A percentile compares a stretch with the other conserved stretches of the same genome.
Evolutionary conservation across 1,284 basidiomycete species (phyloP).

Genomic region (Austroboletus niveus): DNA sequence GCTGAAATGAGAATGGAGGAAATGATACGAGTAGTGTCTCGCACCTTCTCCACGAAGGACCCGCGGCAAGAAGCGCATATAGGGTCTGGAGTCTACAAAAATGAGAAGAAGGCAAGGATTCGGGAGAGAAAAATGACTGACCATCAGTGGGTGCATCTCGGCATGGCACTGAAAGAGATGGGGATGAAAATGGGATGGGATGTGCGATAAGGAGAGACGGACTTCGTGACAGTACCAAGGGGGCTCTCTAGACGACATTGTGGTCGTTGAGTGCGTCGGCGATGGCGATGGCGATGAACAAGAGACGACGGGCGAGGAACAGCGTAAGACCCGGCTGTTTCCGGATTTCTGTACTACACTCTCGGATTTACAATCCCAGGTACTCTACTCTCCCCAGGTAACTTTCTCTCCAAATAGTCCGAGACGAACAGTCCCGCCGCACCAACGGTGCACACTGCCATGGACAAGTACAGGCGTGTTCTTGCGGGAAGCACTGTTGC

Average conservation of each 20-base stretch:
- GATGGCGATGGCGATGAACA: conserved; percentile 6
- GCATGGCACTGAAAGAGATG: conserved; percentile 57
- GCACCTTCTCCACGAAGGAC: conserved; percentile 73
- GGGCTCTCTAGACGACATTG: conserved; percentile 67
- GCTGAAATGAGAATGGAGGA: conserved; percentile 3
- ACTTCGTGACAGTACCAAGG: conserved; percentile 81
- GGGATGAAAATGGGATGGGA: neutral
- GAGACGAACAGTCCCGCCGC: conserved; percentile 52
- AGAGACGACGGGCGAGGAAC: neutral
- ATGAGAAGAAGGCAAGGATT: neutral
- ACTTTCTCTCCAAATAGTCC: conserved; percentile 50
- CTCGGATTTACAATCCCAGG: too few species aligned
- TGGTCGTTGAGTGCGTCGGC: neutral
- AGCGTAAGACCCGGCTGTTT: neutral
- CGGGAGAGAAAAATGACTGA: conserved; percentile 27
- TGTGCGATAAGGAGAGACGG: conserved; percentile 15
- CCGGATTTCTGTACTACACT: too few species aligned
- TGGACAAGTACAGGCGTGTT: conserved; percentile 58
- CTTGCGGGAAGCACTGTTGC: conserved; percentile 53
- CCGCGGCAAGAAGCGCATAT: conserved; percentile 71
- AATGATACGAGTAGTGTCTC: neutral
- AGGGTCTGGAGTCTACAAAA: conserved; percentile 60
- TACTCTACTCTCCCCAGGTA: conserved; percentile 3
- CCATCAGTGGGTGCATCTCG: conserved; percentile 81
- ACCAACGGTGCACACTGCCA: conserved; percentile 53